These are phyloP conservation scores for Chaetomium cochliodes DNA, from an alignment of 495 filamentous ascomycete genomes.

Conservation along the genomic window DNA sequence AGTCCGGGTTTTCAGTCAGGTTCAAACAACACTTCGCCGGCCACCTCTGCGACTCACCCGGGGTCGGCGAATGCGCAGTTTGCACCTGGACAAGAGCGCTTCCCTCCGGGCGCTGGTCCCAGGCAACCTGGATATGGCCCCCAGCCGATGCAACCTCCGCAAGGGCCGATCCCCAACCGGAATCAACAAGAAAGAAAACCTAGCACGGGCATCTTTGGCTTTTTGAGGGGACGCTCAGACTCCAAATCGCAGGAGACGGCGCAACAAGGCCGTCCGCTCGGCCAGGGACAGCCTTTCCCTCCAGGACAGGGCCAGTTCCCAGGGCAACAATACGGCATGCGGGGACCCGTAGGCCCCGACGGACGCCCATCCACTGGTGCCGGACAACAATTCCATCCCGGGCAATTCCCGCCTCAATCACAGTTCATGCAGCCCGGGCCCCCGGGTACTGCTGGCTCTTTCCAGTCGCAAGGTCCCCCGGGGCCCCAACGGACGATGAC, in stretches of 20 bases:
- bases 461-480: constrained; percentile 8
- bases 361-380: constrained; percentile 27
- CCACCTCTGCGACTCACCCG: constrained; percentile 1
- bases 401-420: constrained; percentile 20
- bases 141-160: constrained; percentile 10
- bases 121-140: constrained; percentile 20
- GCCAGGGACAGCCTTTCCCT: constrained; percentile 21
- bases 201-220: constrained; percentile 33
- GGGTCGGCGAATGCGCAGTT: constrained; percentile 1
- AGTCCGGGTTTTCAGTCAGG: background rate
- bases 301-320: constrained; percentile 24
- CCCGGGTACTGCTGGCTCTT: constrained; percentile 14
- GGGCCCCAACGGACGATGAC: constrained; percentile 10
- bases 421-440: constrained; percentile 14
- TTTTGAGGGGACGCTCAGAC: constrained; percentile 27
- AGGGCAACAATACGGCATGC: constrained; percentile 25
- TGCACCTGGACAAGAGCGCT: constrained; percentile 2
- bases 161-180: constrained; percentile 13
- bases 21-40: background rate
- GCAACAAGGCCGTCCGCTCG: constrained; percentile 10
- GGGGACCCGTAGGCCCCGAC: constrained; percentile 29
- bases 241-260: constrained; percentile 16
- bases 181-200: constrained; percentile 25
- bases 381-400: constrained; percentile 21
- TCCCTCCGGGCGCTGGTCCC: constrained; percentile 11